Evolutionary conservation across 257 asterid genomes (phyloP), one percentile per base, ranked within the genome.

Genomic region (Fraxinus americana): DNA sequence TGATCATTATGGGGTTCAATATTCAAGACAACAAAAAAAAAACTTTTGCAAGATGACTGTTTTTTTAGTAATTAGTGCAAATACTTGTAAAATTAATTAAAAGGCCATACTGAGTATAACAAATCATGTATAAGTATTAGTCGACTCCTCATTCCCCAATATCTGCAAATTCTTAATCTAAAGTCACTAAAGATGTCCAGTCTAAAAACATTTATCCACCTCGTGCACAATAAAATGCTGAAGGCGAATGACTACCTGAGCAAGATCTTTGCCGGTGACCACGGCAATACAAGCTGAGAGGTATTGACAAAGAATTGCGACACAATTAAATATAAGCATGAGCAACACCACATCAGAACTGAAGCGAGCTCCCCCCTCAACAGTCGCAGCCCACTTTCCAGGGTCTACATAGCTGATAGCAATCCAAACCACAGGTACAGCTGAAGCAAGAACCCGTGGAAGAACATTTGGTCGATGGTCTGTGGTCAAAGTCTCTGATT

Each of bases 361-460:
- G 65, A 91, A 88, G 52, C 90, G 96, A 61, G 97, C 91, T 43
- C 99, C 99, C 16, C 97, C 97, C 82, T 96, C 99, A 65, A 93
- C 87, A 75, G 91, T 84, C 72, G 92, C 92, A 39, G 97, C 96
- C 98, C 97, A 96, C 85, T 96, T 96, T 79, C 99, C 99, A 77
- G 99, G 99, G 82, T 92, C 99, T 63, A 96, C 87, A 86, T 96
- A 93, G 87, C 97, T 86, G 68, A 92, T 79, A 77, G 97, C 91
- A 82, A 96, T 77, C 84, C 92, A 91, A 75, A 96, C 90, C 74
- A 91, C 89, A 4, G 98, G 99, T 27, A 86, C 93, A 74, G 84
- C 87, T 78, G 98, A 93, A 83, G 95, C 83, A 86, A 96, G 89
- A 66, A 90, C 80, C 78, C 93, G 88, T 43, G 85, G 82, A 77